These are phyloP conservation scores for Darksidea phi DNA, from an alignment of 495 filamentous ascomycete genomes.

Conservation along the genomic window DNA sequence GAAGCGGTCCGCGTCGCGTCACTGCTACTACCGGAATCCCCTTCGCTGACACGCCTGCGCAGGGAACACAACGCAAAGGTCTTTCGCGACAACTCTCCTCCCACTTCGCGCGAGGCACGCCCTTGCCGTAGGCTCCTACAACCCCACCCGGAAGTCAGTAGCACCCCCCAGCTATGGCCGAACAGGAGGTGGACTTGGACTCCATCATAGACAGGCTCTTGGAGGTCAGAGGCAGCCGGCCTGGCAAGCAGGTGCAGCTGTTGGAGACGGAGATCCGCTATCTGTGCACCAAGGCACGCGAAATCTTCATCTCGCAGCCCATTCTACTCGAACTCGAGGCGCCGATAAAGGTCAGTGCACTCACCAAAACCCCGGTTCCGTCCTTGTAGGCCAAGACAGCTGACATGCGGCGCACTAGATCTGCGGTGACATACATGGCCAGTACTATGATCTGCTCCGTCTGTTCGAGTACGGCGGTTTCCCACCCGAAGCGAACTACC, in stretches of 20 bases:
- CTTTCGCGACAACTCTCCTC: slow-evolving; percentile 6
- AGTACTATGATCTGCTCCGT: slow-evolving; percentile 97
- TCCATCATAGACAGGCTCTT: slow-evolving; percentile 98
- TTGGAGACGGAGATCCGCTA: slow-evolving; percentile 95
- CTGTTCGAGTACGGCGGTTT: slow-evolving; percentile 99
- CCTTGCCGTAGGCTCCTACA: slow-evolving; percentile 15
- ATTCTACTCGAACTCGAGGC: slow-evolving; percentile 96
- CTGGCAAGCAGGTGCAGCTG: slow-evolving; percentile 97
- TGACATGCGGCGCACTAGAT: no score
- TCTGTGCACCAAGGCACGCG: slow-evolving; percentile 96
- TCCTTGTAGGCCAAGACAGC: no score
- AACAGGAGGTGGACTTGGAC: slow-evolving; percentile 97
- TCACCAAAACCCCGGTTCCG: no score
- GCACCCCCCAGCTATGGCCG: slow-evolving; percentile 70
- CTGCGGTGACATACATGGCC: slow-evolving; percentile 98
- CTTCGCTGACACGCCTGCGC: slow-evolving; percentile 7
- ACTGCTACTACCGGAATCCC: slow-evolving; percentile 4
- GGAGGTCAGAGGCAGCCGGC: slow-evolving; percentile 95
- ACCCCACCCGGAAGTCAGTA: slow-evolving; percentile 15
- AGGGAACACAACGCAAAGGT: slow-evolving; percentile 15
- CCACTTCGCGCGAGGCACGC: slow-evolving; percentile 29
- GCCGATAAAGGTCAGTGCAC: slow-evolving; percentile 84
- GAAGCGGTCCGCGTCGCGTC: slow-evolving; percentile 14
- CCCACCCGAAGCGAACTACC: slow-evolving; percentile 97
- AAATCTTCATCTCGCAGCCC: slow-evolving; percentile 99